Percentiles rank a stretch among this genome's conserved stretches.
phyloP scores from a whole-genome alignment of 2,329 filamentous ascomycete species.

The Diaporthe longicolla region DNA sequence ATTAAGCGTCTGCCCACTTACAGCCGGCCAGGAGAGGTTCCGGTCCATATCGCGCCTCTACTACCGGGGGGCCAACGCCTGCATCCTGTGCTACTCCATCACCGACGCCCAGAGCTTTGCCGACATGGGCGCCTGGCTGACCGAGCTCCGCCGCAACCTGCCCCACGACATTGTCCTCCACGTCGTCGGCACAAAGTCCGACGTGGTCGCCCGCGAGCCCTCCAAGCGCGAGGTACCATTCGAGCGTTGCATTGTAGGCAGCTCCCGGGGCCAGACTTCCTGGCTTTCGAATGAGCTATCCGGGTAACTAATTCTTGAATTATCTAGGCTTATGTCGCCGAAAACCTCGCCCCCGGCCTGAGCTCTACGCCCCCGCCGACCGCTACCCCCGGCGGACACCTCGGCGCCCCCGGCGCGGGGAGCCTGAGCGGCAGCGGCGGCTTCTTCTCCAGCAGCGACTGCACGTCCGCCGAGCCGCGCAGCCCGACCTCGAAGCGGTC shows the following conservation, averaged over 20 bases:
- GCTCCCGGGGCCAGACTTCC: not conserved
- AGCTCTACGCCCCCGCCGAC: conserved; percentile 78
- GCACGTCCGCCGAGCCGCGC: conserved; percentile 63
- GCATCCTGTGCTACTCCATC: conserved; percentile 95
- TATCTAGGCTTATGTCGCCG: conserved; percentile 80
- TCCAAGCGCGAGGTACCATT: conserved; percentile 87
- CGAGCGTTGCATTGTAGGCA: conserved; percentile 83
- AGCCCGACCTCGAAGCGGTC: conserved; percentile 76
- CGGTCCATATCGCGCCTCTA: conserved; percentile 94
- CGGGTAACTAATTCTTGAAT: not conserved
- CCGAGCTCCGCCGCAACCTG: conserved; percentile 85
- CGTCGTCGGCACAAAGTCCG: conserved; percentile 94
- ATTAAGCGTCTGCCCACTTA: conserved; percentile 37
- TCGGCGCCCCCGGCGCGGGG: conserved; percentile 26
- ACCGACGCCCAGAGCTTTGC: conserved; percentile 87
- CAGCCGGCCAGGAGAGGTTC: conserved; percentile 92
- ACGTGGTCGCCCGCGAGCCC: conserved; percentile 90
- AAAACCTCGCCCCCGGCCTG: conserved; percentile 83
- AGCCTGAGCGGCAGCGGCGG: conserved; percentile 49
- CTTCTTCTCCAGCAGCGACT: conserved; percentile 42
- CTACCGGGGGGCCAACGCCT: conserved; percentile 95
- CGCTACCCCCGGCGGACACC: conserved; percentile 48
- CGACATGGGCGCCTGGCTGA: conserved; percentile 94
- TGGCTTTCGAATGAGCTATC: not conserved
- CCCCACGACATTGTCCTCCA: conserved; percentile 86